phyloP scores from a whole-genome alignment of 2,329 filamentous ascomycete genomes.

The Microdochium paspali region DNA sequence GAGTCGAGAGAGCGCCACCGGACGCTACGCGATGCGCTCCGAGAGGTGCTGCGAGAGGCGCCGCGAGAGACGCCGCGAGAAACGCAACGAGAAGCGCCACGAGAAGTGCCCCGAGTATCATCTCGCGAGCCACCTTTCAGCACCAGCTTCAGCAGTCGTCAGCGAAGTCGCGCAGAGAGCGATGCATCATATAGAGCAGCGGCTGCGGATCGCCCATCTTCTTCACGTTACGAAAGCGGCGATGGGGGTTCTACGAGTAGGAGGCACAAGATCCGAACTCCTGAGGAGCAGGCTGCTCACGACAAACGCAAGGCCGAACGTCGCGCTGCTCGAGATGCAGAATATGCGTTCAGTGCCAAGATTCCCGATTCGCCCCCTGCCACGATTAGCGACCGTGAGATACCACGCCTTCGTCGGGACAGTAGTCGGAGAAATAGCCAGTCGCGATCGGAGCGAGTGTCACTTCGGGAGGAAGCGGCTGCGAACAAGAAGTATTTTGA shows the following conservation, averaged over 20 bases:
- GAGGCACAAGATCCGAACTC: slow-evolving; percentile 24
- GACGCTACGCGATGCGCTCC: no score
- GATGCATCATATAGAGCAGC: slow-evolving; percentile 13
- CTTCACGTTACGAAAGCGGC: slow-evolving; percentile 29
- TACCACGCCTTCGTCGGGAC: slow-evolving; percentile 25
- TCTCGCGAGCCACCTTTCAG: slow-evolving; percentile 9
- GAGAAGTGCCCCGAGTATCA: slow-evolving; percentile 15
- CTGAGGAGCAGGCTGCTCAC: slow-evolving; percentile 39
- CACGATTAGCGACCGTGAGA: slow-evolving; percentile 3
- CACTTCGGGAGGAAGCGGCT: slow-evolving; percentile 17
- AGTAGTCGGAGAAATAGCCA: slow-evolving; percentile 29
- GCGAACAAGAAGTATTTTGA: slow-evolving; percentile 30
- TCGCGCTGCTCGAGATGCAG: slow-evolving; percentile 20
- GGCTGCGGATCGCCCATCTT: slow-evolving; percentile 28
- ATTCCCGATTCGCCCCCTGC: slow-evolving; percentile 14
- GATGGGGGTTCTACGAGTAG: slow-evolving; percentile 16
- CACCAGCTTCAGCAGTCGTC: slow-evolving; percentile 25
- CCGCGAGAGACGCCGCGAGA: slow-evolving; percentile 6
- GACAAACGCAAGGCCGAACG: slow-evolving; percentile 40
- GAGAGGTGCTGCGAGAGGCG: slow-evolving; percentile 15
- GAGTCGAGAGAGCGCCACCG: slow-evolving; percentile 1
- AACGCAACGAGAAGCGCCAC: slow-evolving; percentile 9
- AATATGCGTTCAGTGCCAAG: slow-evolving; percentile 22
- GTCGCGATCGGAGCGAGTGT: slow-evolving; percentile 20
- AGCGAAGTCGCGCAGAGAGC: slow-evolving; percentile 14